Percentiles rank a stretch among this genome's conserved stretches.
Evolutionary conservation across 208 protist genomes (phyloP).

Genomic region (Balamuthia mandrillaris): DNA sequence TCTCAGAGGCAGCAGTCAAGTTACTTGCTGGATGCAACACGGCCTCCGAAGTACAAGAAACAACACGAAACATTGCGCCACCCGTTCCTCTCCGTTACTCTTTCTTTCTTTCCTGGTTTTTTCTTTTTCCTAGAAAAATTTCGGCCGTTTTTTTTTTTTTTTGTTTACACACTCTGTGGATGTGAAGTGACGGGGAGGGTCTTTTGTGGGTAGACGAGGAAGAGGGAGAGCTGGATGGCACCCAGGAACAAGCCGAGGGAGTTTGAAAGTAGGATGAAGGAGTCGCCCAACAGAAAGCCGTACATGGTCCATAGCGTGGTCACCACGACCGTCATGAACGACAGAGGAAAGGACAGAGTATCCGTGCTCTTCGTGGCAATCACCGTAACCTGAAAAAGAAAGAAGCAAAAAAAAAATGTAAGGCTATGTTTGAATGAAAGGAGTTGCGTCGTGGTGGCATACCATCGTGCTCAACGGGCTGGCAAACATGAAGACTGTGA

Average conservation of each 20-base stretch:
- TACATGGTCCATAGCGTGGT: not conserved
- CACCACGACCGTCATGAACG: not conserved
- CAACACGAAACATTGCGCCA: too few relatives aligned
- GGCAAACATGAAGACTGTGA: not conserved
- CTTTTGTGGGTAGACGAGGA: too few relatives aligned
- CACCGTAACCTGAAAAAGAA: not conserved
- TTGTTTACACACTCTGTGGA: too few relatives aligned
- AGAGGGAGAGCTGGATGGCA: too few relatives aligned
- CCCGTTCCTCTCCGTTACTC: too few relatives aligned
- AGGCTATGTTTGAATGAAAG: not conserved
- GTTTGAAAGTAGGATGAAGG: not conserved
- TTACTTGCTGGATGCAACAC: too few relatives aligned
- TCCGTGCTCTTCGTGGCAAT: not conserved
- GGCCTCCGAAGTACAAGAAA: too few relatives aligned
- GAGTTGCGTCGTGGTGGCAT: not conserved
- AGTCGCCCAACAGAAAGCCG: not conserved
- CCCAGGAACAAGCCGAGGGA: not conserved
- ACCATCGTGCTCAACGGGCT: not conserved
- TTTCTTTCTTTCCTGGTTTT: too few relatives aligned
- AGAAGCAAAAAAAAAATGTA: not conserved
- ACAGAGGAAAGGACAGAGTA: conserved; percentile 5
- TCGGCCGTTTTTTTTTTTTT: too few relatives aligned
- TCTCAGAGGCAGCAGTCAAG: too few relatives aligned
- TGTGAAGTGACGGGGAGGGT: too few relatives aligned
- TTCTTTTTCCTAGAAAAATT: too few relatives aligned